These are phyloP conservation scores for Daldinia sp. DNA, from an alignment of 2,329 filamentous ascomycete species.

Conservation along the genomic window DNA sequence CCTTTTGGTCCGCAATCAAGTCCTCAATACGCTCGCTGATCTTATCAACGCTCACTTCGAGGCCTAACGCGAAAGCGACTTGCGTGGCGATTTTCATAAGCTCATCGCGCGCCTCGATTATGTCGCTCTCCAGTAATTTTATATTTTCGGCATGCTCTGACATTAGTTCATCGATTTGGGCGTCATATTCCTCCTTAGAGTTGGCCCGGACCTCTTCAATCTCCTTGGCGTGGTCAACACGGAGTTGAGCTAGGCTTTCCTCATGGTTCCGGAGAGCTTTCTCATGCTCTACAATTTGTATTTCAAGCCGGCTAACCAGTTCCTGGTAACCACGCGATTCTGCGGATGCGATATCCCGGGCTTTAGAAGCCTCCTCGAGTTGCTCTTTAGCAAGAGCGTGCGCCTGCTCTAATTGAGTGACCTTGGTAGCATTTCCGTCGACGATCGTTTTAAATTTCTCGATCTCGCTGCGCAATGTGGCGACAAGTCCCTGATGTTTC, in stretches of 20 bases:
- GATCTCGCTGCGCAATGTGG: constrained; percentile 74
- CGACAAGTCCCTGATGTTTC: constrained; percentile 67
- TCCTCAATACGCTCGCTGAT: constrained; percentile 68
- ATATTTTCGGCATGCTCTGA: constrained; percentile 66
- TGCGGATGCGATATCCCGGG: constrained; percentile 60
- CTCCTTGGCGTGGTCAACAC: constrained; percentile 59
- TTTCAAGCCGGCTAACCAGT: constrained; percentile 62
- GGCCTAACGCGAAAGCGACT: constrained; percentile 66
- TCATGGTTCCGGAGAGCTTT: constrained; percentile 64
- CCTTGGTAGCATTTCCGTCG: constrained; percentile 70
- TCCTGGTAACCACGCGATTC: constrained; percentile 57
- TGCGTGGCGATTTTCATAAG: constrained; percentile 70
- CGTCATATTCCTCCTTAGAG: constrained; percentile 65
- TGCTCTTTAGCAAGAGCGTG: constrained; percentile 72
- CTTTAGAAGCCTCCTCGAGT: constrained; percentile 70
- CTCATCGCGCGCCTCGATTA: constrained; percentile 71
- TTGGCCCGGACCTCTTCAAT: constrained; percentile 57
- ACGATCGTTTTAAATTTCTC: constrained; percentile 82
- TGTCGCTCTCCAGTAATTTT: constrained; percentile 66
- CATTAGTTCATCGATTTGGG: constrained; percentile 66
- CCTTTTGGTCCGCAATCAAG: constrained; percentile 66
- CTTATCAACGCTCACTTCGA: constrained; percentile 73
- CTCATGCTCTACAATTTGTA: constrained; percentile 68
- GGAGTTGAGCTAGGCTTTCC: constrained; percentile 59
- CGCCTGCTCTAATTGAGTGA: constrained; percentile 77